Percentiles rank a stretch among this genome's conserved stretches.
phyloP scores from a whole-genome alignment of 306 rosid genomes.

The Glycine soja region DNA sequence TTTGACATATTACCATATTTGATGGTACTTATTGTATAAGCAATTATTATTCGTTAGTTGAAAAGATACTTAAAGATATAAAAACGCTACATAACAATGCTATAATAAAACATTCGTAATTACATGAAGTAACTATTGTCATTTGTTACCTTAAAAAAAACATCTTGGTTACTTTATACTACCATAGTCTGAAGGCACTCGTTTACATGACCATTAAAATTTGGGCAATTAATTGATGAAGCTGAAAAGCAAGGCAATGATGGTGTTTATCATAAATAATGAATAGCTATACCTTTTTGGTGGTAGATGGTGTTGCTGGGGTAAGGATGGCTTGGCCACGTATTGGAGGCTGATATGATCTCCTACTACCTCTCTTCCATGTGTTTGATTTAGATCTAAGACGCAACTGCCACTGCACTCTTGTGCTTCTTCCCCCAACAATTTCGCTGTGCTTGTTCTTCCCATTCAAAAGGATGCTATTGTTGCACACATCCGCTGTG shows the following conservation, averaged over 20 bases:
- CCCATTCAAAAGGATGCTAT: conserved; percentile 48
- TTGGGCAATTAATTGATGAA: background rate
- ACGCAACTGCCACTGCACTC: conserved; percentile 21
- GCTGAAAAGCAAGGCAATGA: background rate
- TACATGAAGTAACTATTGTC: background rate
- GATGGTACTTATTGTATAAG: background rate
- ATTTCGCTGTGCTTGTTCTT: conserved; percentile 29
- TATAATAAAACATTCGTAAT: background rate
- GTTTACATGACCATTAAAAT: no score
- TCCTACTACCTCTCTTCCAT: conserved; percentile 42
- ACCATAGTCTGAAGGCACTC: no score
- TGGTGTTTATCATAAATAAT: background rate
- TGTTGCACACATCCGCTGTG: conserved; percentile 52
- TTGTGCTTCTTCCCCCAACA: conserved; percentile 17
- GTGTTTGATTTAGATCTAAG: conserved; percentile 19
- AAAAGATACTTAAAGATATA: background rate
- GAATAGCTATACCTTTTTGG: conserved; percentile 60
- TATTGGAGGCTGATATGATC: conserved; percentile 31
- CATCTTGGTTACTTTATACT: no score
- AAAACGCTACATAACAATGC: background rate
- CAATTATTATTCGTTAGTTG: background rate
- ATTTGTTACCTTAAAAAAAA: background rate
- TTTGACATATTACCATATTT: background rate
- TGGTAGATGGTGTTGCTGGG: conserved; percentile 70
- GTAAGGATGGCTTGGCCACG: conserved; percentile 63